Conservation (phyloP, 176 grass and related monocot genomes). For the Echinochloa phyllopogon region DNA sequence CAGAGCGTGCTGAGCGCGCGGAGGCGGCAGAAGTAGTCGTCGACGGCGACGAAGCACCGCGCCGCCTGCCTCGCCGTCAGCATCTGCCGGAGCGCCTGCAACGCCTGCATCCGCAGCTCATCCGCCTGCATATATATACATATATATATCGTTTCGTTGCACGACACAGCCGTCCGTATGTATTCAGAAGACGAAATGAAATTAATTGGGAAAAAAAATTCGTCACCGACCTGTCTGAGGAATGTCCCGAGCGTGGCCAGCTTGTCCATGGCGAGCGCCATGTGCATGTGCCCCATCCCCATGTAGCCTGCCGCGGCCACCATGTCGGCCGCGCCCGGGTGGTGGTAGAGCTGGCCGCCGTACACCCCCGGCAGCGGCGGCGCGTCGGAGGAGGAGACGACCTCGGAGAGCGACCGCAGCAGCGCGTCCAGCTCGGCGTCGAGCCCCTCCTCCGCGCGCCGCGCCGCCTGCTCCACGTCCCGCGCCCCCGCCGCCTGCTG, state of each 20-base stretch:
- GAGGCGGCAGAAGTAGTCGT: constrained; percentile 64
- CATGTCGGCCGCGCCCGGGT: constrained; percentile 25
- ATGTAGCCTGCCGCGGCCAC: constrained; percentile 25
- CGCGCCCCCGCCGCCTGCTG: constrained; percentile 49
- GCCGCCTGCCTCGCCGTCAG: constrained; percentile 60
- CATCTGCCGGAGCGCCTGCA: constrained; percentile 54
- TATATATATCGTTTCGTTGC: no score
- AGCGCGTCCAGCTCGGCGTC: constrained; percentile 51
- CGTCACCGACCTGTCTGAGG: constrained; percentile 49
- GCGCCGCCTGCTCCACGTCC: constrained; percentile 51
- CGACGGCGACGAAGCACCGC: constrained; percentile 52
- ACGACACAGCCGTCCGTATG: no score
- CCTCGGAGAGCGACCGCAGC: constrained; percentile 55
- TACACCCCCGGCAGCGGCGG: constrained; percentile 4
- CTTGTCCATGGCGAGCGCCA: constrained; percentile 65
- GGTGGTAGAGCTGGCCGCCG: constrained; percentile 30
- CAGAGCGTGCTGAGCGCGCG: constrained; percentile 59
- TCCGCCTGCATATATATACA: constrained; percentile 37
- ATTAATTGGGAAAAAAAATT: not conserved
- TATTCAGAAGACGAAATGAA: not conserved
- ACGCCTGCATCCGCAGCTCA: constrained; percentile 55
- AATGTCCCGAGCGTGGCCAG: constrained; percentile 42
- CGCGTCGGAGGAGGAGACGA: constrained; percentile 48
- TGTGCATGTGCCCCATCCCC: constrained; percentile 45
- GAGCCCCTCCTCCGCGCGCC: constrained; percentile 54